Conservation (phyloP, 768 basidiomycete species). For the Saitozyma sp. region DNA sequence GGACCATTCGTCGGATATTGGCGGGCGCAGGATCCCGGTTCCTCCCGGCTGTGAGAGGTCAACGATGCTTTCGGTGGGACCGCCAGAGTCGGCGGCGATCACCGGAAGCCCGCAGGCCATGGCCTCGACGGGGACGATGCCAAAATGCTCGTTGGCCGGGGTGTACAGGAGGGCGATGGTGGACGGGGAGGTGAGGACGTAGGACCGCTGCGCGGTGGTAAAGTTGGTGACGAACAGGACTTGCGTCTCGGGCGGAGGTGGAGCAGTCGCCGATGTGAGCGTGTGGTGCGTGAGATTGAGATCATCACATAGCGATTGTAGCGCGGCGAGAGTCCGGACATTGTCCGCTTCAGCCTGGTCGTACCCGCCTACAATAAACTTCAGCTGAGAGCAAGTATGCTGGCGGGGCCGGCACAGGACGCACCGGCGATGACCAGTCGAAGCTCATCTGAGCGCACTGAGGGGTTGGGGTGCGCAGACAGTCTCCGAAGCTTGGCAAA, state of each 20-base stretch:
- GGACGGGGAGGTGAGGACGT: conserved; percentile 67
- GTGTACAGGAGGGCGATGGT: conserved; percentile 85
- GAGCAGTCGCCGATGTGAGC: conserved; percentile 12
- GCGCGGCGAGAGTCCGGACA: conserved; percentile 62
- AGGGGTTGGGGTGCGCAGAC: conserved; percentile 12
- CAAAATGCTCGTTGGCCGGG: conserved; percentile 93
- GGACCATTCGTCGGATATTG: conserved; percentile 70
- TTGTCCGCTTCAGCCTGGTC: conserved; percentile 87
- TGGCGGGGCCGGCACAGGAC: conserved; percentile 13
- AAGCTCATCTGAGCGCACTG: conserved; percentile 50
- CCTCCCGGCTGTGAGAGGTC: conserved; percentile 49
- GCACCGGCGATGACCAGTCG: conserved; percentile 79
- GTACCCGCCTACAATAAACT: conserved; percentile 15
- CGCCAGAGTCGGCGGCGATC: conserved; percentile 77
- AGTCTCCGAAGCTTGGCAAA: conserved; percentile 62
- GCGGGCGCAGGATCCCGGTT: conserved; percentile 76
- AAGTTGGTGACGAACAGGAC: conserved; percentile 91
- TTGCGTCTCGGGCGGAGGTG: conserved; percentile 55
- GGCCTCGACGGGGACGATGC: conserved; percentile 91
- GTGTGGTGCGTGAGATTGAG: conserved; percentile 58
- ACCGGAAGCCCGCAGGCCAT: conserved; percentile 91
- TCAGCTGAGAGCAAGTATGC: background rate
- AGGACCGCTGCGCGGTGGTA: conserved; percentile 76
- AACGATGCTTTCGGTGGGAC: conserved; percentile 86
- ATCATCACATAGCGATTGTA: conserved; percentile 63